Evolutionary conservation across 2,329 filamentous ascomycete genomes (phyloP), one percentile per base, ranked within the genome.

Genomic region (Colletotrichum sp.): DNA sequence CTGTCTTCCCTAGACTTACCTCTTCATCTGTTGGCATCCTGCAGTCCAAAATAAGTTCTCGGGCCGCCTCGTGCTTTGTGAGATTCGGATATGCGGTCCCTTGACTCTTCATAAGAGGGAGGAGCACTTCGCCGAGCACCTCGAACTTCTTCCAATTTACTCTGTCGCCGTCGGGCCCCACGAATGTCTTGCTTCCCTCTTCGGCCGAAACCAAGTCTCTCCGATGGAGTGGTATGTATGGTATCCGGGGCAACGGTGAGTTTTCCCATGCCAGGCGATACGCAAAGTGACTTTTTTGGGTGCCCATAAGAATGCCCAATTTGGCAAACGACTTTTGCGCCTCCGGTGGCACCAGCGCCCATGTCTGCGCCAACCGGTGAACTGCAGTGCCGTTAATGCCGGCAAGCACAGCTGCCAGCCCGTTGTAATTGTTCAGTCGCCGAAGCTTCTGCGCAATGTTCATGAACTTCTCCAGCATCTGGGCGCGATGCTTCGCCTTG

Each of bases 81-180:
- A 96, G 87, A 77, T 93, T 94, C 30, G 92, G 91, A 80, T 98
- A 98, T 7, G 95, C 93, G 65, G 92, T 92, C 70, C 95, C 94
- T 85, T 99, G 96, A 81, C 96, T 98, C 85, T 93, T 94, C 90
- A 98, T 98, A 71, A 99, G 93, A 3, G 95, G 94, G 76, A 98
- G 89, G 69, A 99, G 90, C 7, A 98, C 95, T 80, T 99, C 96
- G 8, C 96, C 96, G 85, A 99, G 93, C 36, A 99, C 94, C 84
- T 99, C 96, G 81, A 99, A 99, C 83, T 99, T 99, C 85, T 94
- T 96, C 97, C 97, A 99, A 83, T 99, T 99, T 83, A 99, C 95
- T 68, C 95, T 90, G 78, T 95, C 92, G 78, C 89, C 92, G 76
- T 92, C 90, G 3, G 91, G 89, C 9, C 94, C 95, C 3, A 99